These are phyloP conservation scores for Microsporum ferrugineum DNA, from an alignment of 2,329 filamentous ascomycete genomes.

Conservation along the genomic window DNA sequence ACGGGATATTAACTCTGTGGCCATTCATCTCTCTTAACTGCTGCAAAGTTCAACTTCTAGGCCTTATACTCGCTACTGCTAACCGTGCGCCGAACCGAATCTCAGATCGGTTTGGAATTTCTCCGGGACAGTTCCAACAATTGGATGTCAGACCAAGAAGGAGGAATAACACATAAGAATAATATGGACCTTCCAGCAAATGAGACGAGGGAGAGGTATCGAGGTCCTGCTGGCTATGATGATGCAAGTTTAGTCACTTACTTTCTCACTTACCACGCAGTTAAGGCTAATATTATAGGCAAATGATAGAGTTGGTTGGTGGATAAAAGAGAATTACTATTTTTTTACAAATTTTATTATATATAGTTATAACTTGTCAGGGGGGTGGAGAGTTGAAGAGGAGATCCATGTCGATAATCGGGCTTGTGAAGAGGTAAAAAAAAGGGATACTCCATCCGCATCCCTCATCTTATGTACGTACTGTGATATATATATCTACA, in stretches of 20 bases:
- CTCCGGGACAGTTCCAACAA: background rate
- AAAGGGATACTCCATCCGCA: background rate
- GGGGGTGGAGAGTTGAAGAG: background rate
- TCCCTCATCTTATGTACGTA: background rate
- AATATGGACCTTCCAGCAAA: background rate
- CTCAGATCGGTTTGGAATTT: background rate
- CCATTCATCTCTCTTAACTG: background rate
- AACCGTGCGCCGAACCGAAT: background rate
- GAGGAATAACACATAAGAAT: too few species aligned
- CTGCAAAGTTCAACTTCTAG: background rate
- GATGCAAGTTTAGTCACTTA: background rate
- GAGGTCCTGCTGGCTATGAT: background rate
- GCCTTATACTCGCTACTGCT: background rate
- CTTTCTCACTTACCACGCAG: too few species aligned
- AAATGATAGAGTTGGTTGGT: background rate
- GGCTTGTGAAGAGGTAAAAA: background rate
- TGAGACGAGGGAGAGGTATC: background rate
- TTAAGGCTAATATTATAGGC: background rate
- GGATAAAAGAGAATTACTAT: background rate
- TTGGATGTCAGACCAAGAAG: too few species aligned
- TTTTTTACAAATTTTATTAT: background rate
- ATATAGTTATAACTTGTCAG: background rate
- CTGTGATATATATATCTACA: too few species aligned
- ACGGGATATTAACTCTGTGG: background rate
- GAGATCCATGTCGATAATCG: background rate